phyloP scores from a whole-genome alignment of 2,329 filamentous ascomycete species.

The Alternaria burnsii region DNA sequence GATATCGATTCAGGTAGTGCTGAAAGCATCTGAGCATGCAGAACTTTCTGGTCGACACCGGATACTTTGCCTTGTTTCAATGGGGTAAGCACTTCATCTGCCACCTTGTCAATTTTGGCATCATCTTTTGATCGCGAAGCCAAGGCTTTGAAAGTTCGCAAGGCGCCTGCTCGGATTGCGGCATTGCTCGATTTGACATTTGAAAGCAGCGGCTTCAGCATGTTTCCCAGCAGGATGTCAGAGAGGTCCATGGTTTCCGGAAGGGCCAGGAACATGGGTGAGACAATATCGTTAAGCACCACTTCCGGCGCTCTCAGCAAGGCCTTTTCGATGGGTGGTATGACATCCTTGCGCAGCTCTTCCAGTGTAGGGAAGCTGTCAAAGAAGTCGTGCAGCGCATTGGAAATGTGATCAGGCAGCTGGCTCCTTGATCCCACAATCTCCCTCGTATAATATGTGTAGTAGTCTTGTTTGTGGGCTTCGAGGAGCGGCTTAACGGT shows the following conservation, averaged over 20 bases:
- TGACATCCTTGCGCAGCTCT: conserved; percentile 77
- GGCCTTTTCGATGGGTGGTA: conserved; percentile 87
- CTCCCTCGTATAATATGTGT: conserved; percentile 85
- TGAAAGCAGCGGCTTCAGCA: conserved; percentile 87
- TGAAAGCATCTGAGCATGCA: conserved; percentile 83
- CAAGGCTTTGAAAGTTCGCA: conserved; percentile 77
- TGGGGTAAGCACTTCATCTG: conserved; percentile 79
- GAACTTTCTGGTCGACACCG: conserved; percentile 81
- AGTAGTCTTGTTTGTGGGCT: conserved; percentile 73
- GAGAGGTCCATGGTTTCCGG: conserved; percentile 79
- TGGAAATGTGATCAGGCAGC: conserved; percentile 75
- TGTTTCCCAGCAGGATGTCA: conserved; percentile 71
- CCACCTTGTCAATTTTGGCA: conserved; percentile 69
- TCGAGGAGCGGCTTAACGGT: conserved; percentile 70
- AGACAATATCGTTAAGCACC: conserved; percentile 79
- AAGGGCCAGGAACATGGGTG: conserved; percentile 75
- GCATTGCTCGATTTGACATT: conserved; percentile 91
- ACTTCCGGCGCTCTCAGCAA: conserved; percentile 90
- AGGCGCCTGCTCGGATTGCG: conserved; percentile 76
- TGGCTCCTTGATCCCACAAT: conserved; percentile 79
- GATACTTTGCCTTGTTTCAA: conserved; percentile 85
- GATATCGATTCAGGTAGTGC: conserved; percentile 61
- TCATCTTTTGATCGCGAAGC: conserved; percentile 68
- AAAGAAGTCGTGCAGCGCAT: conserved; percentile 84
- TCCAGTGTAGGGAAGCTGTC: conserved; percentile 73